Evolutionary conservation across 768 basidiomycete genomes (phyloP).

Genomic region (Amylocystis lapponica): DNA sequence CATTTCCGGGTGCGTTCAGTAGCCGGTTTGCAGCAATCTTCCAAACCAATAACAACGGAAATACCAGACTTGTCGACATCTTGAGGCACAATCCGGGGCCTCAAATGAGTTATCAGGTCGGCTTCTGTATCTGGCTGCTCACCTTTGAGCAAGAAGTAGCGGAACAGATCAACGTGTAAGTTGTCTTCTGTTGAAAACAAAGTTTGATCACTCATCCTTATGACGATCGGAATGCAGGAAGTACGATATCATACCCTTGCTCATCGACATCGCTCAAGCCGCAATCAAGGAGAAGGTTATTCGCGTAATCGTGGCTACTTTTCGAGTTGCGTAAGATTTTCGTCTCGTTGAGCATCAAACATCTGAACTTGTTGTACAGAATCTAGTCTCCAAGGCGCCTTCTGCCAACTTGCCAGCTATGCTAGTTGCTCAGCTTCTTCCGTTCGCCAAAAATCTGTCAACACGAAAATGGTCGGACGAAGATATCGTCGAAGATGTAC

Average conservation of each 20-base stretch:
- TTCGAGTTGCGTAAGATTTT: conserved; percentile 49
- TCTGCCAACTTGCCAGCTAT: conserved; percentile 86
- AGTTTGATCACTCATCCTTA: not conserved
- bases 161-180: conserved; percentile 81
- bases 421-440: conserved; percentile 81
- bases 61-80: conserved; percentile 64
- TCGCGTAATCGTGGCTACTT: conserved; percentile 87
- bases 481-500: conserved; percentile 88
- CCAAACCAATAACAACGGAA: not conserved
- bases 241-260: conserved; percentile 82
- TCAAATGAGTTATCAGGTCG: conserved; percentile 94
- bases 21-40: no score
- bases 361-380: conserved; percentile 40
- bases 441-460: conserved; percentile 80
- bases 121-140: conserved; percentile 89
- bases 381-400: conserved; percentile 86
- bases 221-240: conserved; percentile 43
- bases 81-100: conserved; percentile 77
- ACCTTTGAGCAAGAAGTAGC: conserved; percentile 87
- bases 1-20: conserved; percentile 56
- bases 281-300: conserved; percentile 98
- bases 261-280: conserved; percentile 77
- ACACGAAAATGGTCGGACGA: conserved; percentile 92
- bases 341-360: not conserved
- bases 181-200: conserved; percentile 4